Evolutionary conservation across 768 basidiomycete species (phyloP).

Genomic region (Lentinula raphanica): DNA sequence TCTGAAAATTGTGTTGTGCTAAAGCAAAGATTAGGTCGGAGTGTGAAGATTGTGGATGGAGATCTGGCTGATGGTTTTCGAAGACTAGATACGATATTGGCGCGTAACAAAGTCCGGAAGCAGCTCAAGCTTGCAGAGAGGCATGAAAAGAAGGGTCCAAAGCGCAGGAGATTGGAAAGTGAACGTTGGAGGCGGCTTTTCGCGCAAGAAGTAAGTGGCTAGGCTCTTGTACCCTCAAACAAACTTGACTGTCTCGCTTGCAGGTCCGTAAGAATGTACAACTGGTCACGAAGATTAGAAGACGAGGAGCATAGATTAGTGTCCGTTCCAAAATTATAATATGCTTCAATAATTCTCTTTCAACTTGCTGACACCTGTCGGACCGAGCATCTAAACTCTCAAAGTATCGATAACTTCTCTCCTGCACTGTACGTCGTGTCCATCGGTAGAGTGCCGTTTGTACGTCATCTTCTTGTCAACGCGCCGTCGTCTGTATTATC

Average conservation of each 20-base stretch:
- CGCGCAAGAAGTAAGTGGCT: constrained; percentile 61
- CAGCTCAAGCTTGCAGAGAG: constrained; percentile 48
- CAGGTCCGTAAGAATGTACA: constrained; percentile 83
- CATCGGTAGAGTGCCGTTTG: not conserved
- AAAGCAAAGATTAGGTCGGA: constrained; percentile 47
- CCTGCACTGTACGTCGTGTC: constrained; percentile 1
- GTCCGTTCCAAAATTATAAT: not conserved
- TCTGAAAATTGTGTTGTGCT: not conserved
- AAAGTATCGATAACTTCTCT: not conserved
- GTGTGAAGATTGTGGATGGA: constrained; percentile 38
- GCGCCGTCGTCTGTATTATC: not conserved
- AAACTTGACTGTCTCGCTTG: constrained; percentile 13
- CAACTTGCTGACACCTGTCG: not conserved
- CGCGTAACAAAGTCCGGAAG: constrained; percentile 47
- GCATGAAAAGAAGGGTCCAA: constrained; percentile 81
- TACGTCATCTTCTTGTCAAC: not conserved
- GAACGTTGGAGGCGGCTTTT: constrained; percentile 78
- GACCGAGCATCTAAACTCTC: not conserved
- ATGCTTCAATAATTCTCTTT: not conserved
- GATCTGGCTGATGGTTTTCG: constrained; percentile 44
- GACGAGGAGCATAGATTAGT: constrained; percentile 60
- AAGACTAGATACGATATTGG: constrained; percentile 45
- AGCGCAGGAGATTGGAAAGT: constrained; percentile 68
- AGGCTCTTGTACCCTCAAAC: constrained; percentile 10
- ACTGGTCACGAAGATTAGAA: constrained; percentile 72